Conservation (phyloP, 768 basidiomycete species). For the Lentinula sp. region DNA sequence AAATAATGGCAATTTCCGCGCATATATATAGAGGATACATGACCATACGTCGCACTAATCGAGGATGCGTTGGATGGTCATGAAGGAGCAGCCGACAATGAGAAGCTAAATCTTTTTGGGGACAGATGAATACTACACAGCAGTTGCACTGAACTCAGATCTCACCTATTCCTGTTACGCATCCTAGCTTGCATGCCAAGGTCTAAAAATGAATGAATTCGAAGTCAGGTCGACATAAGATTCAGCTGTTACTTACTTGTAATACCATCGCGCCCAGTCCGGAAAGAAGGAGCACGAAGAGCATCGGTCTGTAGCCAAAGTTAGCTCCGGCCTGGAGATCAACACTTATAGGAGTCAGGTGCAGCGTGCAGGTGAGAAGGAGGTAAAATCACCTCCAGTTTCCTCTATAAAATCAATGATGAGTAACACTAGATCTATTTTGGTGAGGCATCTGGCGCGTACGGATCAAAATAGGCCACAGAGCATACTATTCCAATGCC, state of each 20-base stretch:
- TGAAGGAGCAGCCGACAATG: conserved; percentile 54
- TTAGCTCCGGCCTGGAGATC: conserved; percentile 74
- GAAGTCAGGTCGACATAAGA: neutral
- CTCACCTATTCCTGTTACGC: conserved; percentile 59
- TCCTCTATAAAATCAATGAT: conserved; percentile 31
- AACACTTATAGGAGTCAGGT: conserved; percentile 30
- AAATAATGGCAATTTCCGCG: conserved; percentile 56
- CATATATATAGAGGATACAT: conserved; percentile 53
- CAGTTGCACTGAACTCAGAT: neutral
- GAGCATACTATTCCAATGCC: conserved; percentile 67
- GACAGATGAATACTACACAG: neutral
- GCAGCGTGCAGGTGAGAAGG: neutral
- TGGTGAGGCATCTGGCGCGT: conserved; percentile 16
- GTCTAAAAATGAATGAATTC: conserved; percentile 32
- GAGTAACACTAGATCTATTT: neutral
- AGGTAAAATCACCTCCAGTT: conserved; percentile 45
- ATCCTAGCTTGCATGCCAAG: conserved; percentile 63
- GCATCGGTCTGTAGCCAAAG: conserved; percentile 68
- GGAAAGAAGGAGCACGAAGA: conserved; percentile 57
- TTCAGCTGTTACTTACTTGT: conserved; percentile 33
- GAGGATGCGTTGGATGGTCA: conserved; percentile 42
- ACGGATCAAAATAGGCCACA: conserved; percentile 76
- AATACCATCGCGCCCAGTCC: conserved; percentile 64
- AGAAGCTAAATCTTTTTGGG: conserved; percentile 43
- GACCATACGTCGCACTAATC: conserved; percentile 37